Evolutionary conservation across 2,329 filamentous ascomycete genomes (phyloP), one percentile per base, ranked within the genome.

Genomic region (Rutstroemia sydowiana): DNA sequence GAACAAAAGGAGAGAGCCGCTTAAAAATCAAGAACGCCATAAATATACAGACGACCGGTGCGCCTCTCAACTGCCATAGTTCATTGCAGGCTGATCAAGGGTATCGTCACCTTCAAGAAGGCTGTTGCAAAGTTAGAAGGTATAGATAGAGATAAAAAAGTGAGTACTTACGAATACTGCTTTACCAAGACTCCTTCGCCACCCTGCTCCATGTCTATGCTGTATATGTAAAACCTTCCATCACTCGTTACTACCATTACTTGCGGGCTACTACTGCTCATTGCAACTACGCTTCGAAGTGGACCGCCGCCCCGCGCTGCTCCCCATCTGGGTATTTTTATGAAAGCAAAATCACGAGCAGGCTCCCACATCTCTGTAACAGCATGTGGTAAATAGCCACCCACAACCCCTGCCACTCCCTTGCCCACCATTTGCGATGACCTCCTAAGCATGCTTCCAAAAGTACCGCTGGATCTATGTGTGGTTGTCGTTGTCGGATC

Each of bases 311-410:
- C 65, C 32, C 58, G 62, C 13, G 54, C 63, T 28, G 69, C 64
- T 21, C 66, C 63, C 21, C 70, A 70, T 64, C 86, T 88, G 13
- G 92, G 92, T 44, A 98, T 81, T 67, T 93, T 95, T 65, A 97
- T 91, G 76, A 88, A 97, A 1, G 93, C 93, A 71, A 98, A 98
- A 69, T 98, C 93, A 50, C 93, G 81, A 54, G 86, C 75, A 0
- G 93, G 93, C 64, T 98, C 93, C 91, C 91, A 97, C 78, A 97
- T 96, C 70, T 97, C 92, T 1, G 92, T 92, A 4, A 98, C 90
- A 1, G 91, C 92, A 63, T 87, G 87, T 0, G 93, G 93, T 2
- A 98, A 75, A 66, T 98, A 98, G 0, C 88, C 90, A 4, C 91
- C 91, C 30, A 96, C 85, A 7, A 89, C 89, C 5, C 88, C 88